These are phyloP conservation scores for Chernovozyma sophiae-reginae DNA, from an alignment of 1,139 yeast genomes.

Conservation along the genomic window DNA sequence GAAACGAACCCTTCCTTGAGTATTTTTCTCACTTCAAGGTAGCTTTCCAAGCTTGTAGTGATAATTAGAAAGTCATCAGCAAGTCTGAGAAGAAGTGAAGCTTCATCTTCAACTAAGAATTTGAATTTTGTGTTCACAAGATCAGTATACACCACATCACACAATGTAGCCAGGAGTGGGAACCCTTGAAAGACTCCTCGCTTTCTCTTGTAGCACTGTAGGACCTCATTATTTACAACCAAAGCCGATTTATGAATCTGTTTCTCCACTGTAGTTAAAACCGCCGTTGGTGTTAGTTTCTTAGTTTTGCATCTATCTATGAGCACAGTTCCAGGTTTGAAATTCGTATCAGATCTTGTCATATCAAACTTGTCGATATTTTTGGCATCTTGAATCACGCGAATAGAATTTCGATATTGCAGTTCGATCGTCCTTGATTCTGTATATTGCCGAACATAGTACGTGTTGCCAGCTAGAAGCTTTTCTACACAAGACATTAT, in stretches of 20 bases:
- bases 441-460: conserved; percentile 19
- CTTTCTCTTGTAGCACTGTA: conserved; percentile 33
- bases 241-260: conserved; percentile 25
- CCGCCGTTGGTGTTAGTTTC: conserved; percentile 19
- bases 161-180: conserved; percentile 68
- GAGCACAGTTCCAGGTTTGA: neutral
- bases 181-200: conserved; percentile 88
- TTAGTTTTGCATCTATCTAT: conserved; percentile 27
- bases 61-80: conserved; percentile 86
- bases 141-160: conserved; percentile 69
- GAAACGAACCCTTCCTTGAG: conserved; percentile 35
- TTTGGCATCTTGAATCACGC: neutral
- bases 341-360: neutral
- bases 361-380: neutral
- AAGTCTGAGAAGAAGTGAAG: conserved; percentile 52
- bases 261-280: conserved; percentile 19
- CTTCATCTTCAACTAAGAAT: conserved; percentile 19
- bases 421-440: neutral
- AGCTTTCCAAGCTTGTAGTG: conserved; percentile 33
- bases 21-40: conserved; percentile 15
- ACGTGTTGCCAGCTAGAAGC: conserved; percentile 20
- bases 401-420: neutral
- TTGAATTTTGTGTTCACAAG: conserved; percentile 46
- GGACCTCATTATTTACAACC: conserved; percentile 10
- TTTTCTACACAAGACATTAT: conserved; percentile 31